Percentiles rank a stretch among this genome's conserved stretches.
These are phyloP conservation scores for Saturnispora silvae DNA, from an alignment of 805 yeast species.

Conservation along the genomic window DNA sequence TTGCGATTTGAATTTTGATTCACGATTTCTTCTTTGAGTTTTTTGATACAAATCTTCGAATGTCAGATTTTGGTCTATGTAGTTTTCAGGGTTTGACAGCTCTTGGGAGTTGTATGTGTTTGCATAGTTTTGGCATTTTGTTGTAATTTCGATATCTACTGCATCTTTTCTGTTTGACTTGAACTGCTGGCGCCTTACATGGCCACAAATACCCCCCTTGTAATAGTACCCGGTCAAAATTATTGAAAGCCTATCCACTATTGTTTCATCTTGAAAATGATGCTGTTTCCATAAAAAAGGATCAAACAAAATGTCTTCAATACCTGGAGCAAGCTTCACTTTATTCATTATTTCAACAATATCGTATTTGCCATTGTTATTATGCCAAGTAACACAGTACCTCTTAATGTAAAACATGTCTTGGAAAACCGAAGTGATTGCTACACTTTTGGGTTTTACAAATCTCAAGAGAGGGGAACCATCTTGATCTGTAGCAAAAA, in stretches of 20 bases:
- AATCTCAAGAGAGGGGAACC: no score
- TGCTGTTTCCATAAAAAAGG: not conserved
- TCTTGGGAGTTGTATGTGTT: no score
- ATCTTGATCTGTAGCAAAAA: no score
- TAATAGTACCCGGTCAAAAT: conserved; percentile 2
- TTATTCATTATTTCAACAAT: conserved; percentile 3
- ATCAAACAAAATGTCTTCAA: conserved; percentile 1
- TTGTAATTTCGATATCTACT: no score
- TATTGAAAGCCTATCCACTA: conserved; percentile 1
- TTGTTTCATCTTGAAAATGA: not conserved
- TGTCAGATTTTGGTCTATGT: no score
- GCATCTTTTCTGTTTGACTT: no score
- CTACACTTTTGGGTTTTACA: not conserved
- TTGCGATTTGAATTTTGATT: no score
- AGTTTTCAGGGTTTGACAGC: no score
- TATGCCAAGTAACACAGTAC: not conserved
- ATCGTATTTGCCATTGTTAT: not conserved
- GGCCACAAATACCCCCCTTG: not conserved
- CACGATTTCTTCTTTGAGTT: no score
- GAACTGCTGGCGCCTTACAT: not conserved
- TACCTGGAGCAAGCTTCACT: not conserved
- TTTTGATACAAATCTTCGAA: no score
- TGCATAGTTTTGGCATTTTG: no score
- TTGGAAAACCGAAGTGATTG: not conserved
- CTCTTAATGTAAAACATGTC: not conserved